Base-by-base conservation (phyloP, 1,139 yeast species). In the Yamadazyma sp. region DNA sequence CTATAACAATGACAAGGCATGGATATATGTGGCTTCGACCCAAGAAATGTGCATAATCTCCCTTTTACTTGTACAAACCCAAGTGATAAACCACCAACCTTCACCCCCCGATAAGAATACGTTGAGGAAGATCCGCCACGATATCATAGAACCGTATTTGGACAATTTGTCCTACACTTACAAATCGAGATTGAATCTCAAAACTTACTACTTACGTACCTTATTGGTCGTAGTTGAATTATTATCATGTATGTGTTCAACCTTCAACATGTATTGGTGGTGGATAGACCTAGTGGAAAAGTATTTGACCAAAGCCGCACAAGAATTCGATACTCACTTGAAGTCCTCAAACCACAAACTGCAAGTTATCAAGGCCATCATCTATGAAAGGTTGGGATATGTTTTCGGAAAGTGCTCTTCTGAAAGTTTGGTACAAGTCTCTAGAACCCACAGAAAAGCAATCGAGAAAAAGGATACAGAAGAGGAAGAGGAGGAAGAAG, bases 21-120 rank as follows among this genome's bases (percentile, higher is more conserved):
- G 95, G 91, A 66, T 74, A 4, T 84, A 87, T 53, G 75, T 86
- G 41, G 96, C 97, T 0, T 82, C 95, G 0, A 73, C 87, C 9
- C 92, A 91, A 46, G 98, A 92, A 61, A 85, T 87, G 85, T 83
- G 88, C 48, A 84, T 89, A 1, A 72, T 83, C 1, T 82, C 95
- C 1, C 66, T 84, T 33, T 62, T 91, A 7, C 70, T 92, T 64
- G 86, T 88, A 0, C 81, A 76, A 51, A 79, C 81, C 11, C 76
- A 70, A 44, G 62, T 39, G 36, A 30, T 38, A 44, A 39, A 39
- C 26, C 18, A 38, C 33, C 38, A 45, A 37, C 6, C 38, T 3
- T 17, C 29, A 12, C 53, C 58, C 1, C 71, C 72, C 0, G 77
- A 72, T 48, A 66, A 59, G 41, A 75, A 83, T 41, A 77, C 85